phyloP scores from a whole-genome alignment of 176 grass and related monocot genomes.

The Carex myosuroides region DNA sequence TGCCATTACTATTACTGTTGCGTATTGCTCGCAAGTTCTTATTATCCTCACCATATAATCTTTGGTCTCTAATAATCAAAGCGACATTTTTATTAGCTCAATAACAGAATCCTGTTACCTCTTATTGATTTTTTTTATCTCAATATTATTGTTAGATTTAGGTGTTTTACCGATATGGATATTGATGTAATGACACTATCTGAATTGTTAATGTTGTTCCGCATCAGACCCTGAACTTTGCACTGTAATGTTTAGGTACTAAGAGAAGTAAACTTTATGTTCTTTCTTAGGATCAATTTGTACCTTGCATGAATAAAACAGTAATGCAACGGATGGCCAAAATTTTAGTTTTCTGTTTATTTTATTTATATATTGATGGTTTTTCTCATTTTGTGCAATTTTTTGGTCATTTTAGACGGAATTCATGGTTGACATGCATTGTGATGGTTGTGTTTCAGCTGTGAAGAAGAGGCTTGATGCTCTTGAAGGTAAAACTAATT shows the following conservation, averaged over 20 bases:
- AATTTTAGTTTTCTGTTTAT: background rate
- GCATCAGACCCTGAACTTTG: background rate
- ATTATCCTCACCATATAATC: background rate
- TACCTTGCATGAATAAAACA: background rate
- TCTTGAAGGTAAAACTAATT: conserved; percentile 49
- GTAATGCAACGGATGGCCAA: background rate
- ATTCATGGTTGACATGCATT: conserved; percentile 99
- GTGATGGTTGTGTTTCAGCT: conserved; percentile 76
- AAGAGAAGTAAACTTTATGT: background rate
- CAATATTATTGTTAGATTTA: background rate
- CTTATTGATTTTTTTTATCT: background rate
- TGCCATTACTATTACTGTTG: background rate
- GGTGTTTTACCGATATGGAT: background rate
- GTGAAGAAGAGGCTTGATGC: conserved; percentile 57
- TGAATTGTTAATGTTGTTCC: background rate
- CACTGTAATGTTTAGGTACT: background rate
- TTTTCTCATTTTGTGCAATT: conserved; percentile 14
- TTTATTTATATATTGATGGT: background rate
- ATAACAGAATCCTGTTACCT: background rate
- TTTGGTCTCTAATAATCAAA: background rate
- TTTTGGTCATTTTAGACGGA: conserved; percentile 58
- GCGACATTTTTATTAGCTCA: background rate
- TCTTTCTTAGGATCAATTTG: background rate
- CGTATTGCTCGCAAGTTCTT: background rate
- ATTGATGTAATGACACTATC: background rate